Evolutionary conservation across 805 yeast species (phyloP).

Genomic region (Lipomyces starkeyi): DNA sequence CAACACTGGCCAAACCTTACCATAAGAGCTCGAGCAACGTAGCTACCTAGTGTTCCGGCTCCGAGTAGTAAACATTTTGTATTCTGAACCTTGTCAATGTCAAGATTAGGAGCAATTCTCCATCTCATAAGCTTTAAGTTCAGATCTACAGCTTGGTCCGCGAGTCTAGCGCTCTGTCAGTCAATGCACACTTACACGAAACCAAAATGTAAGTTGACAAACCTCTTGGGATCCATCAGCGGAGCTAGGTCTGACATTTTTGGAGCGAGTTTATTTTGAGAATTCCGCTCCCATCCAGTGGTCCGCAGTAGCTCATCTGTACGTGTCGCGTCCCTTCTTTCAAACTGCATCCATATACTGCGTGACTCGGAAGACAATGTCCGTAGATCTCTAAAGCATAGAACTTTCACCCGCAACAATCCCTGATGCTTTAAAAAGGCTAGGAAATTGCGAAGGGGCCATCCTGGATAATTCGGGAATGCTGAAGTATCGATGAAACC

Average conservation of each 20-base stretch:
- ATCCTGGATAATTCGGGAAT: constrained; percentile 52
- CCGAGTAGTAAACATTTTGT: constrained; percentile 83
- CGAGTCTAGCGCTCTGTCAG: constrained; percentile 52
- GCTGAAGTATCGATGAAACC: constrained; percentile 50
- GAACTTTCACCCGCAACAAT: constrained; percentile 47
- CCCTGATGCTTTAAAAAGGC: constrained; percentile 53
- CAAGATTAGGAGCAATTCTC: constrained; percentile 85
- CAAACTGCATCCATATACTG: constrained; percentile 43
- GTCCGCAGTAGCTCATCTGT: constrained; percentile 50
- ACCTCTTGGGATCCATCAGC: constrained; percentile 72
- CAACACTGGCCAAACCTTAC: constrained; percentile 14
- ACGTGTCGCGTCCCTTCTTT: constrained; percentile 15
- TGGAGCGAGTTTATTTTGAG: constrained; percentile 69
- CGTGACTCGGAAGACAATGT: constrained; percentile 21
- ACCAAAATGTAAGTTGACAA: not conserved
- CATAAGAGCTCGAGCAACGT: constrained; percentile 80
- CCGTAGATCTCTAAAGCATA: constrained; percentile 49
- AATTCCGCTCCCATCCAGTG: constrained; percentile 91
- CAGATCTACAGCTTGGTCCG: constrained; percentile 90
- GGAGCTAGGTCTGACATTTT: constrained; percentile 82
- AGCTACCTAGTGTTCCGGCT: constrained; percentile 94
- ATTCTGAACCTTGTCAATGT: constrained; percentile 66
- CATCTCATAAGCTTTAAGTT: constrained; percentile 94
- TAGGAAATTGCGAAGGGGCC: constrained; percentile 64
- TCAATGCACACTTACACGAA: not conserved